These are phyloP conservation scores for Artemisia annua DNA, from an alignment of 129 eudicot genomes.

Conservation along the genomic window DNA sequence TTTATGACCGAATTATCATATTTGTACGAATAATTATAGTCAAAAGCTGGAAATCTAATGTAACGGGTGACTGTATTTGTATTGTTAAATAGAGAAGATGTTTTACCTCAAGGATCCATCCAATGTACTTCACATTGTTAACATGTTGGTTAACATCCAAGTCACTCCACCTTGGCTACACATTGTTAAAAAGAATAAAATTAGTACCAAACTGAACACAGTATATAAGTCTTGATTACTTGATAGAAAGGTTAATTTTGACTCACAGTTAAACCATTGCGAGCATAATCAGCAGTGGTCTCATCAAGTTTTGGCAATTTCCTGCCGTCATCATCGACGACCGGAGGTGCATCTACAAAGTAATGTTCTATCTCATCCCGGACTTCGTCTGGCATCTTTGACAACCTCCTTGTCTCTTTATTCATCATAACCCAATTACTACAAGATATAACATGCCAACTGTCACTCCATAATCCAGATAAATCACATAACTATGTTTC, in stretches of 20 bases:
- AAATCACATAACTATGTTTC: too few species aligned
- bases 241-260: background rate
- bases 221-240: background rate
- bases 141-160: conserved; percentile 92
- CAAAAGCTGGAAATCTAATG: too few species aligned
- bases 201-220: background rate
- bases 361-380: conserved; percentile 38
- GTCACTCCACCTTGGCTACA: conserved; percentile 89
- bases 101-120: conserved; percentile 90
- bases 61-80: background rate
- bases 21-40: too few species aligned
- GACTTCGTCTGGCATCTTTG: conserved; percentile 66
- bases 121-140: conserved; percentile 83
- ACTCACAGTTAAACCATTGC: conserved; percentile 77
- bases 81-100: background rate
- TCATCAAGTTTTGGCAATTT: conserved; percentile 86
- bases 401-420: conserved; percentile 76
- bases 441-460: conserved; percentile 8
- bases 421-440: conserved; percentile 96
- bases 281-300: conserved; percentile 62
- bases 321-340: conserved; percentile 69
- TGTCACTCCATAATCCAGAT: too few species aligned
- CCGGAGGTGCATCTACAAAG: conserved; percentile 86
- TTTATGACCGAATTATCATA: background rate
- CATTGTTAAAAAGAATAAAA: background rate